Evolutionary conservation across 2,329 filamentous ascomycete genomes (phyloP).

Genomic region (Bisporella sp.): DNA sequence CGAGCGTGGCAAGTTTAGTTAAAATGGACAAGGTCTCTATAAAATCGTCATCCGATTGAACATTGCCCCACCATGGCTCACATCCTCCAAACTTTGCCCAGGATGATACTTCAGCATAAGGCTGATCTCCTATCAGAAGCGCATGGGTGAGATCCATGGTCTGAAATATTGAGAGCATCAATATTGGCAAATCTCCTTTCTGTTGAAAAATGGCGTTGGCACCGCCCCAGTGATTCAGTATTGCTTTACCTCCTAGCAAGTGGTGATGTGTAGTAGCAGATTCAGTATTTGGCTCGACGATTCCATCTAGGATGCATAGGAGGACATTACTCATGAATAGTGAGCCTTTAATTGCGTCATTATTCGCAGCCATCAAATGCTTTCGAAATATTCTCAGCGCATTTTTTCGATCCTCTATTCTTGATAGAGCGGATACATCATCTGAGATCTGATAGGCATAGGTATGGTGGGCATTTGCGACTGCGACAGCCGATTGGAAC

Average conservation of each 20-base stretch:
- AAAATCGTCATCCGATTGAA: slow-evolving; percentile 24
- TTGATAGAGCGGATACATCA: slow-evolving; percentile 16
- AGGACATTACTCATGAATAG: slow-evolving; percentile 36
- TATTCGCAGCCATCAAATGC: slow-evolving; percentile 29
- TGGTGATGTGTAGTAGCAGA: slow-evolving; percentile 17
- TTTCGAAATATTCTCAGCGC: slow-evolving; percentile 27
- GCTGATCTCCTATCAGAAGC: slow-evolving; percentile 31
- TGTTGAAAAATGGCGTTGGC: slow-evolving; percentile 15
- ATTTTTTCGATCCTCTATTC: slow-evolving; percentile 22
- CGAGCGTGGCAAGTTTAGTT: slow-evolving; percentile 28
- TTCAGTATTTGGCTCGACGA: slow-evolving; percentile 21
- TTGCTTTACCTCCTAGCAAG: slow-evolving; percentile 21
- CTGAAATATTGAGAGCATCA: slow-evolving; percentile 37
- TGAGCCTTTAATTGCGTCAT: slow-evolving; percentile 25
- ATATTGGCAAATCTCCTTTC: slow-evolving; percentile 23
- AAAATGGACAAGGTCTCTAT: slow-evolving; percentile 27
- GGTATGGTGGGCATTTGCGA: slow-evolving; percentile 20
- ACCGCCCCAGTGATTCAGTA: slow-evolving; percentile 22
- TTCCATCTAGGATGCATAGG: slow-evolving; percentile 32
- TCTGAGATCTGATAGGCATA: slow-evolving; percentile 15
- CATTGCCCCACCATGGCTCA: slow-evolving; percentile 36
- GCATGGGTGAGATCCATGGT: slow-evolving; percentile 37
- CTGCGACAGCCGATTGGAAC: slow-evolving; percentile 19
- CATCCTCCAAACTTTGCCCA: slow-evolving; percentile 34
- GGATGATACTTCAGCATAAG: slow-evolving; percentile 30